Evolutionary conservation across 495 filamentous ascomycete species (phyloP), one percentile per base, ranked within the genome.

Genomic region (Beverwykella pulmonaria): DNA sequence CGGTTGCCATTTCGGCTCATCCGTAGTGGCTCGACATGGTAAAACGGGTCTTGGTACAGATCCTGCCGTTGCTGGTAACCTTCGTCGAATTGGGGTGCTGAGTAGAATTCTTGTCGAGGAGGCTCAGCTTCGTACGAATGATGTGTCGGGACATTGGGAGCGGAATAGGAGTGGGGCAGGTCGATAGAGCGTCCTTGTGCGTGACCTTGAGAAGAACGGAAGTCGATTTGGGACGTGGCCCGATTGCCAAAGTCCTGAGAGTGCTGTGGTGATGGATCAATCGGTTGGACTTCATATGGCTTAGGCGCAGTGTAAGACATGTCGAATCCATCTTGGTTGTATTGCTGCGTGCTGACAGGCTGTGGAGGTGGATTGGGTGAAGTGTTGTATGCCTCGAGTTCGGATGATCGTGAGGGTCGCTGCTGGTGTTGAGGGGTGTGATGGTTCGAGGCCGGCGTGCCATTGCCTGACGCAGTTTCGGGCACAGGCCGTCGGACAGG

Each of bases 141-240:
- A 14, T 71, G 65, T 2, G 69, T 65, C 1, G 69, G 69, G 22
- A 71, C 65, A 8, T 53, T 29, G 0, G 69, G 69, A 3, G 66
- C 66, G 15, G 70, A 72, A 29, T 72, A 57, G 1, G 76, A 76
- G 46, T 78, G 76, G 14, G 68, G 68, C 1, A 65, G 27, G 67
- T 69, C 66, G 8, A 47, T 61, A 4, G 48, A 27, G 48, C 53
- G 58, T 12, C 48, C 58, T 4, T 60, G 64, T 0, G 61, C n/a
- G 26, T 67, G 65, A 41, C 52, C 53, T 0, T 60, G 60, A 47
- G 65, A 65, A 3, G 58, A 59, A 14, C 50, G 25, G 41, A 47
- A 65, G 44, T 64, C 59, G 26, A 30, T 30, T 19, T 68, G 64
- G 15, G 69, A 60, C 59, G 47, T 65, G 41, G 65, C 55, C n/a